These are phyloP conservation scores for Penicillium odoratum DNA, from an alignment of 495 filamentous ascomycete genomes.

Conservation along the genomic window DNA sequence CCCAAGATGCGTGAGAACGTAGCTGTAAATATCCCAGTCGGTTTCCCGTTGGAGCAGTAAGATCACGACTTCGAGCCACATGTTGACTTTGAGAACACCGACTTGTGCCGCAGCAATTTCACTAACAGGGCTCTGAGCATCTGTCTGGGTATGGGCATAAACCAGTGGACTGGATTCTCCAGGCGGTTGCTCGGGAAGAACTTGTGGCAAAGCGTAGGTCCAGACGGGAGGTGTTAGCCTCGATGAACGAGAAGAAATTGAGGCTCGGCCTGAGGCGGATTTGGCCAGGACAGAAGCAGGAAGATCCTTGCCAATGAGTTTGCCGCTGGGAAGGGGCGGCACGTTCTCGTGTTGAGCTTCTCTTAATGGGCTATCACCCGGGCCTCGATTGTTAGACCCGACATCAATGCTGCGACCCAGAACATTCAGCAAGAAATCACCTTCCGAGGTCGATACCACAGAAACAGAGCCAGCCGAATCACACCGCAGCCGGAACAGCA, in stretches of 20 bases:
- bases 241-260: conserved; percentile 36
- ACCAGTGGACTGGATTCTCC: conserved; percentile 46
- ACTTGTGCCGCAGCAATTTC: conserved; percentile 27
- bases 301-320: conserved; percentile 25
- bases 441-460: conserved; percentile 63
- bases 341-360: conserved; percentile 29
- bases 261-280: conserved; percentile 30
- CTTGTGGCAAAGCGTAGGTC: conserved; percentile 52
- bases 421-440: conserved; percentile 66
- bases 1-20: conserved; percentile 81
- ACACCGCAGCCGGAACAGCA: conserved; percentile 81
- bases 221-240: conserved; percentile 54
- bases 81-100: conserved; percentile 59
- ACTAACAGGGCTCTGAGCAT: conserved; percentile 14
- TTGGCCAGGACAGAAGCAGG: conserved; percentile 25
- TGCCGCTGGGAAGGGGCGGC: conserved; percentile 22
- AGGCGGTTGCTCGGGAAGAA: conserved; percentile 54
- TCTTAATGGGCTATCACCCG: conserved; percentile 25
- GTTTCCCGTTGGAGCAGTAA: conserved; percentile 70
- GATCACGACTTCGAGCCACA: conserved; percentile 77
- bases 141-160: conserved; percentile 34
- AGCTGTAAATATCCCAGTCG: conserved; percentile 95
- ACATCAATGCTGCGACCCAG: conserved; percentile 64
- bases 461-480: conserved; percentile 74
- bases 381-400: conserved; percentile 26